These are phyloP conservation scores for Yarrowia bubula DNA, from an alignment of 805 yeast genomes.

Conservation along the genomic window DNA sequence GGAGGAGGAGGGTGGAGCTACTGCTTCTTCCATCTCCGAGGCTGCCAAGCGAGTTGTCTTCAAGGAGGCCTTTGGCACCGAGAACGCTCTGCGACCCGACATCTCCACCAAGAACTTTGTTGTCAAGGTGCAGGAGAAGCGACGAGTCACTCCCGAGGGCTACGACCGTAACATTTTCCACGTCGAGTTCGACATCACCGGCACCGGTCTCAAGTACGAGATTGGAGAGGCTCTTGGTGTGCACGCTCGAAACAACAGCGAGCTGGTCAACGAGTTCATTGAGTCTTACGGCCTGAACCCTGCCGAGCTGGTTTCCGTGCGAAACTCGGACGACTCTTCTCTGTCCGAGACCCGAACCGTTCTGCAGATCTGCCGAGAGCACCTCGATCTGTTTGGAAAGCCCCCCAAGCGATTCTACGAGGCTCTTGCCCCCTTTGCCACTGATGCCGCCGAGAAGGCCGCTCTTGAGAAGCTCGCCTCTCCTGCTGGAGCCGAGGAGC, in stretches of 20 bases:
- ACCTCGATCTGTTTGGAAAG: constrained; percentile 86
- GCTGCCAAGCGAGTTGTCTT: constrained; percentile 72
- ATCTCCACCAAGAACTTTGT: constrained; percentile 79
- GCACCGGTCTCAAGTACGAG: constrained; percentile 86
- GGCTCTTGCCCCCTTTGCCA: constrained; percentile 67
- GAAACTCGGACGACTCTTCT: constrained; percentile 53
- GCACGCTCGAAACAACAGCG: constrained; percentile 78
- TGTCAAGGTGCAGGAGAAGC: constrained; percentile 87
- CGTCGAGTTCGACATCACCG: constrained; percentile 86
- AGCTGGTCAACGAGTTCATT: constrained; percentile 67
- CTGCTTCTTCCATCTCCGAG: constrained; percentile 49
- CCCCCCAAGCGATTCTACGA: constrained; percentile 96
- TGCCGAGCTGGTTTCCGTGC: constrained; percentile 64
- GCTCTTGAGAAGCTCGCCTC: constrained; percentile 63
- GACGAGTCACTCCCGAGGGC: constrained; percentile 83
- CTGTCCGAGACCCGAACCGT: constrained; percentile 72
- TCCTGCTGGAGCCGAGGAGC: constrained; percentile 77
- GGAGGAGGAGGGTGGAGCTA: constrained; percentile 38
- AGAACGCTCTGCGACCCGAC: constrained; percentile 78
- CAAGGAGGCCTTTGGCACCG: constrained; percentile 69
- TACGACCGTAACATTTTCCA: constrained; percentile 96
- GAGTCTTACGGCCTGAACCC: constrained; percentile 68
- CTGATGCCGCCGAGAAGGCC: constrained; percentile 64
- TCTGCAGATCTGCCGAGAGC: constrained; percentile 75
- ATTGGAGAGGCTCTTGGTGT: constrained; percentile 97